Conservation (phyloP, 768 basidiomycete species). For the Lactifluus pinguis region DNA sequence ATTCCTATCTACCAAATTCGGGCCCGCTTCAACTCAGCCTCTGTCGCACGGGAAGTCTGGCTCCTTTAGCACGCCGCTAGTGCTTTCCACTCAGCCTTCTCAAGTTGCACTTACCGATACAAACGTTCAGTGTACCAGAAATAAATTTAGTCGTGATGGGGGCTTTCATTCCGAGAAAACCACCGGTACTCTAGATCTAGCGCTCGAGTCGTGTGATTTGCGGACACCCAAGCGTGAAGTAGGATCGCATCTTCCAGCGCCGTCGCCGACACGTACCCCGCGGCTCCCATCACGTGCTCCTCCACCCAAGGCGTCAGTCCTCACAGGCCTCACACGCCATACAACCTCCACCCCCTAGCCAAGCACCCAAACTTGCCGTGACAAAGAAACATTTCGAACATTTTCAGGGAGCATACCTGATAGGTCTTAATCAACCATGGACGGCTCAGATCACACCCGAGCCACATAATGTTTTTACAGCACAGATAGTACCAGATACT, state of each 20-base stretch:
- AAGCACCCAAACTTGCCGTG: neutral
- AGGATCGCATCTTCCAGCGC: slow-evolving; percentile 11
- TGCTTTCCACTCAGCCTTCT: neutral
- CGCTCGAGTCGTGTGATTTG: slow-evolving; percentile 32
- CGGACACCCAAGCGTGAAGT: slow-evolving; percentile 6
- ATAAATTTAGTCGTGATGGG: slow-evolving; percentile 23
- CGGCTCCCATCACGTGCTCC: slow-evolving; percentile 32
- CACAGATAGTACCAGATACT: too few relatives aligned
- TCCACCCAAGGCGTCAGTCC: slow-evolving; percentile 41
- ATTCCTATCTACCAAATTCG: slow-evolving; percentile 28
- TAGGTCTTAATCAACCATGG: too few relatives aligned
- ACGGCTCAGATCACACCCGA: too few relatives aligned
- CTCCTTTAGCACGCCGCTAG: neutral
- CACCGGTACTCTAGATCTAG: slow-evolving; percentile 43
- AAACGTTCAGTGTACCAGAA: neutral
- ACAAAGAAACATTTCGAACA: too few relatives aligned
- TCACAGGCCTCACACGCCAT: slow-evolving; percentile 29
- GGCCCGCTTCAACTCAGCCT: slow-evolving; percentile 5
- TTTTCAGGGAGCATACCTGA: too few relatives aligned
- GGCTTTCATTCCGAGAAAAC: slow-evolving; percentile 49
- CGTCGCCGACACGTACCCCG: slow-evolving; percentile 19
- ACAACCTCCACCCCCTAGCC: neutral
- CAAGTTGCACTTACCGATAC: neutral
- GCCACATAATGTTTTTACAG: too few relatives aligned
- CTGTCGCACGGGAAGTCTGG: slow-evolving; percentile 2